Evolutionary conservation across 768 basidiomycete genomes (phyloP).

Genomic region (Wakefieldia striispora): DNA sequence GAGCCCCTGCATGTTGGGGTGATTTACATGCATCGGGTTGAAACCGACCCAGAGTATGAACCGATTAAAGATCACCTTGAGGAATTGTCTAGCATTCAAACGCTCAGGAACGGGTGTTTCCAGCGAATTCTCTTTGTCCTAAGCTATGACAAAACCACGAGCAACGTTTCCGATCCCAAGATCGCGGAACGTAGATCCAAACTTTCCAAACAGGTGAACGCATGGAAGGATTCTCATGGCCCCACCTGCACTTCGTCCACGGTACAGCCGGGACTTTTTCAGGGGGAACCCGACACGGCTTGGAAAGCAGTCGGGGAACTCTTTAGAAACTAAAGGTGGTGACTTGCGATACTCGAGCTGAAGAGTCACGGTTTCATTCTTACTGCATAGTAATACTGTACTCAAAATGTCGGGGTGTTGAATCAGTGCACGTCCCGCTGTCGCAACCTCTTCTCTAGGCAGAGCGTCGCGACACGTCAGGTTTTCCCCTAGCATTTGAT

Average conservation of each 20-base stretch:
- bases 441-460: too few relatives aligned
- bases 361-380: too few relatives aligned
- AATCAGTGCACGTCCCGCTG: too few relatives aligned
- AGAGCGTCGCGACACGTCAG: too few relatives aligned
- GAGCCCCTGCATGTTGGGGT: conserved; percentile 6
- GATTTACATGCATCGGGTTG: conserved; percentile 20
- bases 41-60: conserved; percentile 13
- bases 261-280: conserved; percentile 6
- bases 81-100: not conserved
- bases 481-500: too few relatives aligned
- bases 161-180: not conserved
- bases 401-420: too few relatives aligned
- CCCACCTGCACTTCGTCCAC: too few relatives aligned
- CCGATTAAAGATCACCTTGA: conserved; percentile 4
- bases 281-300: conserved; percentile 11
- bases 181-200: not conserved
- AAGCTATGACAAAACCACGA: conserved; percentile 13
- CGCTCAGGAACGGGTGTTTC: not conserved
- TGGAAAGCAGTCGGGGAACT: conserved; percentile 9
- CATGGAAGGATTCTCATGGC: conserved; percentile 2
- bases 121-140: conserved; percentile 6
- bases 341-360: too few relatives aligned
- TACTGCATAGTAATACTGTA: too few relatives aligned
- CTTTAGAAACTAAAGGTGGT: not conserved
- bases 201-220: not conserved